phyloP scores from a whole-genome alignment of 208 protist species.

The Endotrypanum monterogeii region DNA sequence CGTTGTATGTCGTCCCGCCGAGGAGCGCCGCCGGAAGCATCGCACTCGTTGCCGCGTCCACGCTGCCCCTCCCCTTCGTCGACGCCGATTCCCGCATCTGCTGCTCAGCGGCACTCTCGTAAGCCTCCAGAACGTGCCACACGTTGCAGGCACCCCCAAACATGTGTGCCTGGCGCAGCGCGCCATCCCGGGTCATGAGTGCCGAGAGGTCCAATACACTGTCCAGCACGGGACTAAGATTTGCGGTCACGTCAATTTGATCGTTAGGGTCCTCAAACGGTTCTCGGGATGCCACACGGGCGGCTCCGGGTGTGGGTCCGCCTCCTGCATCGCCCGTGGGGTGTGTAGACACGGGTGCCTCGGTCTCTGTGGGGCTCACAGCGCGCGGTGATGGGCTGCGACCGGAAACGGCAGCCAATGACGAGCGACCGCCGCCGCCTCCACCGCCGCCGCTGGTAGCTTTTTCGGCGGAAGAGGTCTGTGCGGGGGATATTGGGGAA shows the following conservation, averaged over 20 bases:
- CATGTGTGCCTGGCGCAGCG: slow-evolving; percentile 37
- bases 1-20: slow-evolving; percentile 31
- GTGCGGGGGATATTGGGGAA: neutral
- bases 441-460: neutral
- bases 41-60: slow-evolving; percentile 18
- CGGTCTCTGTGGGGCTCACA: neutral
- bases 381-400: neutral
- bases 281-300: slow-evolving; percentile 22
- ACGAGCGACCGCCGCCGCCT: neutral
- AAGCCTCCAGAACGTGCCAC: slow-evolving; percentile 62
- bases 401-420: neutral
- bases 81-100: slow-evolving; percentile 16
- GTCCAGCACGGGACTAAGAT: slow-evolving; percentile 70
- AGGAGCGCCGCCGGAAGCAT: slow-evolving; percentile 25
- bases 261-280: slow-evolving; percentile 53
- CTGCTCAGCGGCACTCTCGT: slow-evolving; percentile 43
- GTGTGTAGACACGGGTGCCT: neutral
- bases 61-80: slow-evolving; percentile 1
- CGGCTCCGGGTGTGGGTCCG: neutral
- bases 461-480: neutral
- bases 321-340: neutral
- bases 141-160: slow-evolving; percentile 51
- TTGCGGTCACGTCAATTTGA: slow-evolving; percentile 66
- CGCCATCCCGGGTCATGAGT: slow-evolving; percentile 36
- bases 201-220: slow-evolving; percentile 70